These are phyloP conservation scores for Pseudopediastrum boryanum DNA, from an alignment of 139 green algal genomes.

Conservation along the genomic window DNA sequence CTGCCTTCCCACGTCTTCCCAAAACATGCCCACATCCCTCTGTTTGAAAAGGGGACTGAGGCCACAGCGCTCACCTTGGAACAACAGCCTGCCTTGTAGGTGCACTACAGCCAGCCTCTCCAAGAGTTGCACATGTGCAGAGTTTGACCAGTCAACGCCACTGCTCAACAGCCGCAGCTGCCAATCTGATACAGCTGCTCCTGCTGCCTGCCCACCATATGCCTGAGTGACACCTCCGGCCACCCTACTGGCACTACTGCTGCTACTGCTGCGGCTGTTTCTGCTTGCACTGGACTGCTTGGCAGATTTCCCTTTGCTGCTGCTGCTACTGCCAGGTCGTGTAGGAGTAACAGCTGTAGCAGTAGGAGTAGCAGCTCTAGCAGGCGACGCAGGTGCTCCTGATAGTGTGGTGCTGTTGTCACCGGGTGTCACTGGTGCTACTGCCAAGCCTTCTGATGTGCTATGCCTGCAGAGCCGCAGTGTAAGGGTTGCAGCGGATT, in stretches of 20 bases:
- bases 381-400: too few relatives aligned
- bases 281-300: too few relatives aligned
- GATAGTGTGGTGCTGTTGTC: too few relatives aligned
- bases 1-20: too few relatives aligned
- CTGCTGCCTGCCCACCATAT: background rate
- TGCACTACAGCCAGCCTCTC: conserved; percentile 37
- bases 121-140: conserved; percentile 25
- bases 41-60: too few relatives aligned
- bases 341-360: background rate
- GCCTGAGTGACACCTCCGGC: too few relatives aligned
- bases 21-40: too few relatives aligned
- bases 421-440: too few relatives aligned
- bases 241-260: background rate
- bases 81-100: conserved; percentile 45
- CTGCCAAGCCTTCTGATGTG: too few relatives aligned
- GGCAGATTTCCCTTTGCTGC: conserved; percentile 4
- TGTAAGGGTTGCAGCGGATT: too few relatives aligned
- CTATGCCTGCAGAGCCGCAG: too few relatives aligned
- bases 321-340: background rate
- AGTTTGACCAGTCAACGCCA: conserved; percentile 25
- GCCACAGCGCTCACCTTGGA: conserved; percentile 61
- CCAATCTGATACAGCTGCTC: background rate
- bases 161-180: conserved; percentile 18
- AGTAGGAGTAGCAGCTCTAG: background rate
- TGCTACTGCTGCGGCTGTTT: conserved; percentile 25